These are phyloP conservation scores for Stellera chamaejasme DNA, from an alignment of 345 rosid genomes.

Conservation along the genomic window DNA sequence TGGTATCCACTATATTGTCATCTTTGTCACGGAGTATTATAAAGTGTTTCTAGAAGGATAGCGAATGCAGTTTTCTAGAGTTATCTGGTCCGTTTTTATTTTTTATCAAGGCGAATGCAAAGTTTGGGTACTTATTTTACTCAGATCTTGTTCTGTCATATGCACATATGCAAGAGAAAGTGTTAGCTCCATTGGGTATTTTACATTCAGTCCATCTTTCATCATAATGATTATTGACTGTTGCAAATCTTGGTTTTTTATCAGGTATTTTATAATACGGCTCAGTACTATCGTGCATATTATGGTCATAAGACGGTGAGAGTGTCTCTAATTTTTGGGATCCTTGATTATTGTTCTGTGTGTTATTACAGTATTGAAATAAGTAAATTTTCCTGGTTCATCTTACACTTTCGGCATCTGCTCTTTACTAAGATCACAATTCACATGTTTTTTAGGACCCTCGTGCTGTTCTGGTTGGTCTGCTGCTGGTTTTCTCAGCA, in stretches of 20 bases:
- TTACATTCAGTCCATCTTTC: not conserved
- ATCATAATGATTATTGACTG: not conserved
- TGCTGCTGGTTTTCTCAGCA: conserved; percentile 72
- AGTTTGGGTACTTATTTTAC: no score
- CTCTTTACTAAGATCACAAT: conserved; percentile 1
- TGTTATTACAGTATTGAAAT: conserved; percentile 6
- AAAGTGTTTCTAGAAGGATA: no score
- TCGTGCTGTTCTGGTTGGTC: conserved; percentile 80
- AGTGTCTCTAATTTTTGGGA: not conserved
- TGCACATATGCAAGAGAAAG: no score
- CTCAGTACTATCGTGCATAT: conserved; percentile 81
- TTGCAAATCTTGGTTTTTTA: conserved; percentile 2
- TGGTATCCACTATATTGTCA: no score
- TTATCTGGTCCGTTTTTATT: no score
- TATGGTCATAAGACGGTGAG: conserved; percentile 97
- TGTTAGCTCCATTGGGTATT: no score
- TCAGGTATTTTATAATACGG: conserved; percentile 89
- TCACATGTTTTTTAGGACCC: conserved; percentile 59
- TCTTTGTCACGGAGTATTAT: no score
- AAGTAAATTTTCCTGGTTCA: conserved; percentile 1
- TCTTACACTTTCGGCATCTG: not conserved
- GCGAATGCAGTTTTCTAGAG: no score
- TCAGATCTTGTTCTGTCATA: no score
- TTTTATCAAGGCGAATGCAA: no score
- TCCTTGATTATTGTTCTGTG: not conserved